Percentiles rank a stretch among this genome's conserved stretches.
phyloP scores from a whole-genome alignment of 176 grass and related monocot species.

The Phyllostachys edulis region DNA sequence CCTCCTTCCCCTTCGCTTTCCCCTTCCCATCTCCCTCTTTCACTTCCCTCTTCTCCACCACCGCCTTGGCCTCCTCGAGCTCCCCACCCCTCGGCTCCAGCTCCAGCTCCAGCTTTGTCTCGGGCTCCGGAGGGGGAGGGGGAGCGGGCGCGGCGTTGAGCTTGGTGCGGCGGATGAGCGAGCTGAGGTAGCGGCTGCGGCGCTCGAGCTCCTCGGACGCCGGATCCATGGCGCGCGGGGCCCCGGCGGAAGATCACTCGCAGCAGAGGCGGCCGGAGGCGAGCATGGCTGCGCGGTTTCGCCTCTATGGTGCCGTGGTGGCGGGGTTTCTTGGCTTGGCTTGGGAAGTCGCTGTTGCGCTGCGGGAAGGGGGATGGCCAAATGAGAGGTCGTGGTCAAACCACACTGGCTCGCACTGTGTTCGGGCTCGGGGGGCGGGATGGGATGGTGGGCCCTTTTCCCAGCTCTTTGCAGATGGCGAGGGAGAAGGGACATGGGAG shows the following conservation, averaged over 20 bases:
- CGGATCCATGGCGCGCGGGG: conserved; percentile 46
- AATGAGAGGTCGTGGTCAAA: conserved; percentile 30
- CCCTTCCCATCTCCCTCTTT: neutral
- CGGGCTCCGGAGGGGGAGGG: neutral
- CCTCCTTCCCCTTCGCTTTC: conserved; percentile 22
- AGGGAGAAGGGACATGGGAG: too few relatives aligned
- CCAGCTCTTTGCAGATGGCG: too few relatives aligned
- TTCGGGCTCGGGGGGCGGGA: conserved; percentile 15
- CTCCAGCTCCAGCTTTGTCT: neutral
- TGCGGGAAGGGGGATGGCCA: neutral
- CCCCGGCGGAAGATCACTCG: neutral
- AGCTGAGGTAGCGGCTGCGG: conserved; percentile 78
- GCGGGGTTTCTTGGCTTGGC: too few relatives aligned
- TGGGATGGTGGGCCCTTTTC: too few relatives aligned
- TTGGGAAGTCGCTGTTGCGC: neutral
- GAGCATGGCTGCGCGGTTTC: neutral
- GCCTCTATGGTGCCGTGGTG: neutral
- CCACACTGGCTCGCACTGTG: conserved; percentile 6
- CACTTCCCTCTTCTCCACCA: conserved; percentile 27
- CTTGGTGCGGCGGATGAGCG: conserved; percentile 79
- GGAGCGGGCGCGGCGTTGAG: conserved; percentile 35
- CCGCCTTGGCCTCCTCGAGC: conserved; percentile 8
- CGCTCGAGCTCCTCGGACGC: conserved; percentile 89
- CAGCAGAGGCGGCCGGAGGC: neutral
- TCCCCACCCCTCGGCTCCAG: neutral